Conservation (phyloP, 331 rosid species). For the Malus hybrid region DNA sequence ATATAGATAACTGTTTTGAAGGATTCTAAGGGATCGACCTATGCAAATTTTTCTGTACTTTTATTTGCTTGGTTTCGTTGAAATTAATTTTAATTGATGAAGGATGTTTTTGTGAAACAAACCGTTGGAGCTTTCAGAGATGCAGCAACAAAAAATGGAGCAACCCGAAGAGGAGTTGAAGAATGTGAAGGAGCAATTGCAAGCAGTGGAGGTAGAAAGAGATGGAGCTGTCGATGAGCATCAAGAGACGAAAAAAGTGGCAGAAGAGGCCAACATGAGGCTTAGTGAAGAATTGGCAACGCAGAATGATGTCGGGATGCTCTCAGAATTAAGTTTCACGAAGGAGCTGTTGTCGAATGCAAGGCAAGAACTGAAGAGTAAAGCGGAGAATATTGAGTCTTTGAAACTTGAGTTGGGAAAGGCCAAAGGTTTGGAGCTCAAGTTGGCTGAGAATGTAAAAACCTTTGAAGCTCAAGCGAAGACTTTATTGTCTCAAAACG, state of each 20-base stretch:
- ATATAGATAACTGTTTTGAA: no score
- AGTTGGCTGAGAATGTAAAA: not conserved
- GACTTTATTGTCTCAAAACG: slow-evolving; percentile 4
- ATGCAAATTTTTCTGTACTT: no score
- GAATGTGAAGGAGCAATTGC: slow-evolving; percentile 15
- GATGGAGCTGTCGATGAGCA: slow-evolving; percentile 23
- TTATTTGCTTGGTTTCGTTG: no score
- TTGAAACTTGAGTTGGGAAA: slow-evolving; percentile 18
- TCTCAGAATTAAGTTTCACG: slow-evolving; percentile 5
- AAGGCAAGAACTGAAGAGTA: slow-evolving; percentile 6
- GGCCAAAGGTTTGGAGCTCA: slow-evolving; percentile 24
- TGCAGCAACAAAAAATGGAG: slow-evolving; percentile 24
- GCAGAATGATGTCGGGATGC: slow-evolving; percentile 2
- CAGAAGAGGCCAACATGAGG: slow-evolving; percentile 21
- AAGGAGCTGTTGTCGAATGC: slow-evolving; percentile 4
- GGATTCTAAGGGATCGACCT: no score
- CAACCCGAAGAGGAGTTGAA: slow-evolving; percentile 18
- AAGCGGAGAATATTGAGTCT: slow-evolving; percentile 13
- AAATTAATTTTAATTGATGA: not conserved
- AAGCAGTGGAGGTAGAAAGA: slow-evolving; percentile 27
- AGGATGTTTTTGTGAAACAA: not conserved
- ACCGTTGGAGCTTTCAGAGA: slow-evolving; percentile 8
- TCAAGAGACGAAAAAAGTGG: slow-evolving; percentile 24
- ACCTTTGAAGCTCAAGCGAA: not conserved
- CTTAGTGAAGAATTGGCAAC: slow-evolving; percentile 12